phyloP scores from a whole-genome alignment of 208 protist genomes.

The Willaertia magna region DNA sequence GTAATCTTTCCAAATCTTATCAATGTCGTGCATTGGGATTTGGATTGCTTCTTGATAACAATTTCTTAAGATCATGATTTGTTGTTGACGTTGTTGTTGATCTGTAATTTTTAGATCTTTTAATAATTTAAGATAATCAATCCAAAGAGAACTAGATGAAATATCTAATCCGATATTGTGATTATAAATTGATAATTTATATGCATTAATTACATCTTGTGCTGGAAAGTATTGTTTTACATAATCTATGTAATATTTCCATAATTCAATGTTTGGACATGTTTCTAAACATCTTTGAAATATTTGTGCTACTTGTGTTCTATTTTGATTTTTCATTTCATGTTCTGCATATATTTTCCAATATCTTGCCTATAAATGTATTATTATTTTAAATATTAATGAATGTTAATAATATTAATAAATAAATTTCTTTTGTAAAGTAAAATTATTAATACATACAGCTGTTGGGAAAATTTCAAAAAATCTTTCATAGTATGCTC shows the following conservation, averaged over 20 bases:
- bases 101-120: neutral
- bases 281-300: neutral
- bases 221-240: neutral
- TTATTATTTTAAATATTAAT: neutral
- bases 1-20: neutral
- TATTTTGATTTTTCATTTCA: neutral
- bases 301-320: neutral
- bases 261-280: neutral
- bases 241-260: neutral
- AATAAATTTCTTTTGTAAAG: neutral
- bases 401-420: neutral
- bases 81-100: neutral
- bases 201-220: neutral
- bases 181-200: neutral
- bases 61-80: neutral
- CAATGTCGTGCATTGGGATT: neutral
- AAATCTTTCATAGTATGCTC: constrained; percentile 3
- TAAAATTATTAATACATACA: neutral
- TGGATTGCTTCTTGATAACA: neutral
- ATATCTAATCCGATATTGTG: neutral
- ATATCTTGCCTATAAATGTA: neutral
- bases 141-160: neutral
- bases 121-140: neutral
- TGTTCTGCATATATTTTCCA: constrained; percentile 10
- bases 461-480: neutral